Base-by-base conservation (phyloP, 257 asterid species). In the Nicotiana otophora region DNA sequence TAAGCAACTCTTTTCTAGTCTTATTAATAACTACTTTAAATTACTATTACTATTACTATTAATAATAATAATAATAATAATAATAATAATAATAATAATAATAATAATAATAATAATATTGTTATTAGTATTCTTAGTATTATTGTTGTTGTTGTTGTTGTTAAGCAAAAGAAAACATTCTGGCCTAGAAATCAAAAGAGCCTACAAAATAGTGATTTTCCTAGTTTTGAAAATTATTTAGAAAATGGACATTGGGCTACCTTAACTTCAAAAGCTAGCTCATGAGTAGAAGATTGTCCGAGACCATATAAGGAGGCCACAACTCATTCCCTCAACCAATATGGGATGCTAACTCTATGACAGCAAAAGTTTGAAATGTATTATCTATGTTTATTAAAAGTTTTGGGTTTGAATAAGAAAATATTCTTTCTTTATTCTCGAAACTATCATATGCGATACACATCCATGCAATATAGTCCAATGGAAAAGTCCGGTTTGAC, bases 331-430 rank as follows among this genome's bases (percentile, higher is more conserved):
- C 78, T 69, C n/a, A 48, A 39, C 57, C n/a, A 69, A 69, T 39
- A 69, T 39, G 20, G 1, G 77, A 30, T n/a, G 19, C 77, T n/a
- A 10, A 39, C 34, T 70, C 78, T n/a, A 39, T 70, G 58, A 70
- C 78, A 10, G 5, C 33, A 36, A 70, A 70, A 70, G 78, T 42
- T 69, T 72, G 60, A 72, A 46, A 42, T 42, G 20, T 20, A 23
- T 20, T 42, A 12, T 58, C 60, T 72, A 9, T 72, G 20, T 72
- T 72, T 72, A 46, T 72, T 72, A 72, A 72, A 72, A 5, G 11
- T 30, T 72, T 70, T 46, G 60, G 60, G 60, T 42, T 72, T 72
- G 78, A 72, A 72, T 72, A 46, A n/a, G 78, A 42, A 69, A 42
- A 46, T 46, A 5, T 20, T 48, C 36, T 3, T 70, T 72, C 60